These are phyloP conservation scores for Lactarius vividus DNA, from an alignment of 768 basidiomycete species.

Conservation along the genomic window DNA sequence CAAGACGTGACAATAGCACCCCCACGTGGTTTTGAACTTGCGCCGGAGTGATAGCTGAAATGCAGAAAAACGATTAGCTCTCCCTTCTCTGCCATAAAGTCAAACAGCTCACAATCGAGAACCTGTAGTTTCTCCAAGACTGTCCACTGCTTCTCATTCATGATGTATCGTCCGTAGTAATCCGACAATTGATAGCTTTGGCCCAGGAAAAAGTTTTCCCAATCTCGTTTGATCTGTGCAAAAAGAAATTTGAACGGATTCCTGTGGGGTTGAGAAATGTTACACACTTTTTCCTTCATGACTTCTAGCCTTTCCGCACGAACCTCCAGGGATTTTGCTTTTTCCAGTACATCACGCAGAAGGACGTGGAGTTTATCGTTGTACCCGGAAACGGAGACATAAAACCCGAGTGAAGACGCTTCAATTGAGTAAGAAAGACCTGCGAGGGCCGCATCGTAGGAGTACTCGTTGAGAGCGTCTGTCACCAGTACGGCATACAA, in stretches of 20 bases:
- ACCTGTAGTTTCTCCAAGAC: conserved; percentile 73
- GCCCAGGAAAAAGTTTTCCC: conserved; percentile 83
- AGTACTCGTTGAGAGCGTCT: conserved; percentile 85
- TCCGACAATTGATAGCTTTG: conserved; percentile 80
- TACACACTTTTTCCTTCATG: conserved; percentile 76
- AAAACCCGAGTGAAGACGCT: conserved; percentile 62
- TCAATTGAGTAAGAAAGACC: conserved; percentile 74
- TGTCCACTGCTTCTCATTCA: conserved; percentile 73
- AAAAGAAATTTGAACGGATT: not conserved
- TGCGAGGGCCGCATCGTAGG: conserved; percentile 91
- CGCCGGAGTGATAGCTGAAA: conserved; percentile 63
- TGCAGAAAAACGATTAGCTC: not conserved
- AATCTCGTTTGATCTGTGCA: conserved; percentile 65
- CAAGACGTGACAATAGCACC: conserved; percentile 58
- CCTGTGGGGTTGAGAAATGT: not conserved
- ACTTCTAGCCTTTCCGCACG: conserved; percentile 72
- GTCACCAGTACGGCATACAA: conserved; percentile 82
- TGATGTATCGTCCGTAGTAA: conserved; percentile 67
- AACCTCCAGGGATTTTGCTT: conserved; percentile 60
- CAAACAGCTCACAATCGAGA: conserved; percentile 58
- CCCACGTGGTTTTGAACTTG: conserved; percentile 65
- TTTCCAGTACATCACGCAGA: conserved; percentile 66
- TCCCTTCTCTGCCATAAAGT: not conserved
- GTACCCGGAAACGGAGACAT: conserved; percentile 74
- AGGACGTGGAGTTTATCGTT: conserved; percentile 87